phyloP scores from a whole-genome alignment of 495 filamentous ascomycete genomes.

The Parathielavia hyrcaniae region DNA sequence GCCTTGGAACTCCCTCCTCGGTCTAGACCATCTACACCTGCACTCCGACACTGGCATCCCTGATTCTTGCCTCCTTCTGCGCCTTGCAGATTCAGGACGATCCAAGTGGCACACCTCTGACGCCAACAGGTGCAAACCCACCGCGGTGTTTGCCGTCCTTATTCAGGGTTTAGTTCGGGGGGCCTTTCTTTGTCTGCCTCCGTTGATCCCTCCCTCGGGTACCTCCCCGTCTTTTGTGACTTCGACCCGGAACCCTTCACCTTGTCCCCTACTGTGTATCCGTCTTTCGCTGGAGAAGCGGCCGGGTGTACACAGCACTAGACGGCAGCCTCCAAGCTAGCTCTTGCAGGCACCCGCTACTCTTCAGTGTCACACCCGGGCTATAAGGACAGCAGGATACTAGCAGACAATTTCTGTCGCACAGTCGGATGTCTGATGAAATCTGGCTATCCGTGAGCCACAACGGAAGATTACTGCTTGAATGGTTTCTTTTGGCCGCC shows the following conservation, averaged over 20 bases:
- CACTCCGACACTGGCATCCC: too few relatives aligned
- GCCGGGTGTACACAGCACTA: not conserved
- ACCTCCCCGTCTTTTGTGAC: too few relatives aligned
- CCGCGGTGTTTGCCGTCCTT: slow-evolving; percentile 5
- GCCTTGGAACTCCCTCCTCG: too few relatives aligned
- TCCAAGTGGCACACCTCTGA: not conserved
- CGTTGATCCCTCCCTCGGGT: not conserved
- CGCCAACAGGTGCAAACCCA: not conserved
- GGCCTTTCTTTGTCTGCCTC: not conserved
- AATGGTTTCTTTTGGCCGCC: not conserved
- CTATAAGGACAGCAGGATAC: not conserved
- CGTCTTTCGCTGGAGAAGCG: not conserved
- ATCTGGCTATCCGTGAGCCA: too few relatives aligned
- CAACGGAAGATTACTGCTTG: not conserved
- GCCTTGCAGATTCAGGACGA: too few relatives aligned
- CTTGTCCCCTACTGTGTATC: not conserved
- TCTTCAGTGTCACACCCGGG: slow-evolving; percentile 4
- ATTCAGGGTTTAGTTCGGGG: not conserved
- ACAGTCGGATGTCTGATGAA: not conserved
- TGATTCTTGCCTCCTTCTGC: too few relatives aligned
- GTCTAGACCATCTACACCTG: too few relatives aligned
- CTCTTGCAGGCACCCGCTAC: slow-evolving; percentile 3
- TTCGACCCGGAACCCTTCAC: not conserved
- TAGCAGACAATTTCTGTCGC: slow-evolving; percentile 1
- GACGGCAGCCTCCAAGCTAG: not conserved